phyloP scores from a whole-genome alignment of 306 rosid genomes.

The Prunus kanzakura region DNA sequence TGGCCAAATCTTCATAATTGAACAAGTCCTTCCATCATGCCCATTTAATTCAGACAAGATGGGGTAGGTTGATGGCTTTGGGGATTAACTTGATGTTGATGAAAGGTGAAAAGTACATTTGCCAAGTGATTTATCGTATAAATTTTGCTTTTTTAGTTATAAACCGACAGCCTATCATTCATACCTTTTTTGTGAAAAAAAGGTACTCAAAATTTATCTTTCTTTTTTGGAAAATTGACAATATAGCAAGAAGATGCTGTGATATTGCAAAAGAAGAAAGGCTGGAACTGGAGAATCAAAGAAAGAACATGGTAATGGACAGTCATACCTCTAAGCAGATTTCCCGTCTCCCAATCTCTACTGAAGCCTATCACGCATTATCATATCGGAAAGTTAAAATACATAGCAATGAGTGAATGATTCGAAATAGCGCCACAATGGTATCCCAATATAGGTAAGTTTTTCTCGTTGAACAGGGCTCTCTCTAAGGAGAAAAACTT shows the following conservation, averaged over 20 bases:
- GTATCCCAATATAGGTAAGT: too few relatives aligned
- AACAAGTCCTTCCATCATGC: neutral
- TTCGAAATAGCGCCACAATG: too few relatives aligned
- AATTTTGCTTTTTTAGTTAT: neutral
- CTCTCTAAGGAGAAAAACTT: neutral
- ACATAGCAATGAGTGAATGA: too few relatives aligned
- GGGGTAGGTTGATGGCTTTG: neutral
- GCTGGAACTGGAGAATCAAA: constrained; percentile 40
- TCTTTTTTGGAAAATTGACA: neutral
- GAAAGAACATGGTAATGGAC: constrained; percentile 57
- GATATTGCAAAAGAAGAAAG: constrained; percentile 15
- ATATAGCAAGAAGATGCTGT: neutral
- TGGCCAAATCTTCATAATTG: neutral
- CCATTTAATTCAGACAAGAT: constrained; percentile 4
- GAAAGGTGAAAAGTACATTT: neutral
- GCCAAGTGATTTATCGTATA: neutral
- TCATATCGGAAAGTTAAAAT: too few relatives aligned
- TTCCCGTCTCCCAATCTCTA: constrained; percentile 52
- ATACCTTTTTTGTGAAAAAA: neutral
- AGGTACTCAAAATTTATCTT: neutral
- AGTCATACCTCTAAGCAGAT: constrained; percentile 52
- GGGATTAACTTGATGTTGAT: neutral
- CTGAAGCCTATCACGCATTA: too few relatives aligned
- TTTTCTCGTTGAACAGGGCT: neutral
- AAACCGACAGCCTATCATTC: constrained; percentile 2